These are phyloP conservation scores for Neurospora tetrasperma DNA, from an alignment of 495 filamentous ascomycete genomes.

Conservation along the genomic window DNA sequence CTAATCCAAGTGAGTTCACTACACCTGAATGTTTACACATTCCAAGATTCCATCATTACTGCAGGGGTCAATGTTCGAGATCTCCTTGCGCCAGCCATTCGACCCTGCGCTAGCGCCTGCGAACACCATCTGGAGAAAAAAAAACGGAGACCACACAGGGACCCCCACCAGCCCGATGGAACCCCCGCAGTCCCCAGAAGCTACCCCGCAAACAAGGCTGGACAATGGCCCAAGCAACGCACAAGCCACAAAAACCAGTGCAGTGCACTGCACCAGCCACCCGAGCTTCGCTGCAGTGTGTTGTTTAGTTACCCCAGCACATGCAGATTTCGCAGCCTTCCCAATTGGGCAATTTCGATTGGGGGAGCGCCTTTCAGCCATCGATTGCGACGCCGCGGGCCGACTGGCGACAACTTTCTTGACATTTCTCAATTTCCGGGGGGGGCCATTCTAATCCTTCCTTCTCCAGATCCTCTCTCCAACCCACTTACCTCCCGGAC, in stretches of 20 bases:
- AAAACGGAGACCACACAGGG: not conserved
- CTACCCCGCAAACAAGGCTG: not conserved
- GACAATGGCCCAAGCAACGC: not conserved
- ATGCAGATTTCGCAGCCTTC: conserved; percentile 3
- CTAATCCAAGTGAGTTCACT: not conserved
- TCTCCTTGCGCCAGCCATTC: not conserved
- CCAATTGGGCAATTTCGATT: not conserved
- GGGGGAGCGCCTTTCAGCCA: not conserved
- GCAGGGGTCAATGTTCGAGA: not conserved
- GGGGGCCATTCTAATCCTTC: not conserved
- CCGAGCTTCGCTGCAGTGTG: not conserved
- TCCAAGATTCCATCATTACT: not conserved
- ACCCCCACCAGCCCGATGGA: not conserved
- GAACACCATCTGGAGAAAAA: not conserved
- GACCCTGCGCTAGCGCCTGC: not conserved
- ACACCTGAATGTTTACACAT: not conserved
- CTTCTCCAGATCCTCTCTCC: not conserved
- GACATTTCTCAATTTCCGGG: not conserved
- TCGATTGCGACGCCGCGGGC: not conserved
- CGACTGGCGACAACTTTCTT: not conserved
- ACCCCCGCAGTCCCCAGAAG: not conserved
- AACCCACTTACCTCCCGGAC: not conserved
- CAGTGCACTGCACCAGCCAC: not conserved
- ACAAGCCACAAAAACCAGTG: not conserved
- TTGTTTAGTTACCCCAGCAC: not conserved